These are phyloP conservation scores for Cyphellophora europaea DNA, from an alignment of 2,329 filamentous ascomycete species.

Conservation along the genomic window DNA sequence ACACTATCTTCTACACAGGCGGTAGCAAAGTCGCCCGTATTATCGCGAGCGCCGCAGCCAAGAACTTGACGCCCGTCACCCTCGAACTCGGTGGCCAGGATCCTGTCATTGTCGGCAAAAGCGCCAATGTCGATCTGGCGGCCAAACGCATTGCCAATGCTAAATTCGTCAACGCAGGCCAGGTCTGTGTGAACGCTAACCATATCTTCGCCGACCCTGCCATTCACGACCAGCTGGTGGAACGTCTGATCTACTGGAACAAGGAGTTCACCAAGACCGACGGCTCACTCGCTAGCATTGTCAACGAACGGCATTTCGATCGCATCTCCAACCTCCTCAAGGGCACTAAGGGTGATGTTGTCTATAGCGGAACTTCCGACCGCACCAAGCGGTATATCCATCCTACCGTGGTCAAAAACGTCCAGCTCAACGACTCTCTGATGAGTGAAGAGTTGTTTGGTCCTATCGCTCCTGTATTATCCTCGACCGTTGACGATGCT, in stretches of 20 bases:
- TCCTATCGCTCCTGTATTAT: slow-evolving; percentile 33
- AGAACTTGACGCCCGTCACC: slow-evolving; percentile 34
- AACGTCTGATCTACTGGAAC: slow-evolving; percentile 24
- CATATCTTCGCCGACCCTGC: slow-evolving; percentile 35
- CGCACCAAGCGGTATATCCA: slow-evolving; percentile 23
- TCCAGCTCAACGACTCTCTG: slow-evolving; percentile 28
- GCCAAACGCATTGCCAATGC: slow-evolving; percentile 34
- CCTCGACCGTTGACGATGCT: slow-evolving; percentile 24
- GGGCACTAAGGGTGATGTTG: slow-evolving; percentile 27
- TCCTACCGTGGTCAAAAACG: slow-evolving; percentile 30
- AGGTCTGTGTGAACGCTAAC: slow-evolving; percentile 33
- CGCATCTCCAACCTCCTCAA: slow-evolving; percentile 29
- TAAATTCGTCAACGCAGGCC: slow-evolving; percentile 36
- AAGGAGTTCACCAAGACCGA: slow-evolving; percentile 21
- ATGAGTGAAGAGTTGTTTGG: slow-evolving; percentile 38
- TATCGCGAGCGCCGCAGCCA: slow-evolving; percentile 32
- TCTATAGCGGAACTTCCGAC: slow-evolving; percentile 26
- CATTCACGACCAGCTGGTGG: slow-evolving; percentile 29
- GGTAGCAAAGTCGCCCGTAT: slow-evolving; percentile 29
- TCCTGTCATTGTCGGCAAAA: slow-evolving; percentile 33
- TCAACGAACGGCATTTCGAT: slow-evolving; percentile 35
- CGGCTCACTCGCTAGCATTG: slow-evolving; percentile 25
- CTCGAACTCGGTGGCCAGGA: slow-evolving; percentile 39
- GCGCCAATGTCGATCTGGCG: slow-evolving; percentile 32
- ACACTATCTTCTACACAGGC: slow-evolving; percentile 40